Conservation (phyloP, 1,284 basidiomycete genomes). For the Peniophora sp. region DNA sequence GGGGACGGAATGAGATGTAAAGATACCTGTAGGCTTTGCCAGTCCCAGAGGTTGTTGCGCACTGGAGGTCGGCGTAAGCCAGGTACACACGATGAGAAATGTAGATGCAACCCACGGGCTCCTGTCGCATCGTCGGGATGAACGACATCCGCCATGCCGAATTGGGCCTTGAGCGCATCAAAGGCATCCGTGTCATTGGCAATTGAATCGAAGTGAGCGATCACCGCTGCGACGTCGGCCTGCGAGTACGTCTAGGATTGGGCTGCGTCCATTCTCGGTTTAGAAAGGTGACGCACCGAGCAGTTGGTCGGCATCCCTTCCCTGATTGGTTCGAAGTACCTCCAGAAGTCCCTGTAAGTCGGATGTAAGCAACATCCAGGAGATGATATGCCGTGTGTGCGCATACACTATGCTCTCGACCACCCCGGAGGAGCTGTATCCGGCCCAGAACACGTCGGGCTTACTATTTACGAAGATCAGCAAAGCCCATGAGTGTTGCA, state of each 20-base stretch:
- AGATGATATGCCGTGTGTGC: no score
- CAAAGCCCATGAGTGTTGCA: no score
- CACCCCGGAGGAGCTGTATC: slow-evolving; percentile 64
- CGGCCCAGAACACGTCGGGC: slow-evolving; percentile 58
- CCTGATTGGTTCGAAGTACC: slow-evolving; percentile 64
- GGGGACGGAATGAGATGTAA: slow-evolving; percentile 27
- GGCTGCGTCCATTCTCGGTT: no score
- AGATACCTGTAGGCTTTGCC: slow-evolving; percentile 54
- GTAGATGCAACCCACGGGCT: slow-evolving; percentile 30
- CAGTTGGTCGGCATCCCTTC: slow-evolving; percentile 67
- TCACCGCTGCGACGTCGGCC: slow-evolving; percentile 48
- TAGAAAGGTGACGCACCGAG: slow-evolving; percentile 26
- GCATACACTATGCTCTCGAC: slow-evolving; percentile 58
- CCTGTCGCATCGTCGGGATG: slow-evolving; percentile 63
- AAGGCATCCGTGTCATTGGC: slow-evolving; percentile 36
- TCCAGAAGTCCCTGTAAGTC: slow-evolving; percentile 49
- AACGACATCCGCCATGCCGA: slow-evolving; percentile 46
- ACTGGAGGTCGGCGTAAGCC: slow-evolving; percentile 25
- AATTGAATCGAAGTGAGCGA: slow-evolving; percentile 51
- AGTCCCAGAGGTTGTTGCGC: slow-evolving; percentile 45
- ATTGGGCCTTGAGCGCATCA: slow-evolving; percentile 42
- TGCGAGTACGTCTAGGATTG: no score
- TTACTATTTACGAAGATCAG: slow-evolving; percentile 31
- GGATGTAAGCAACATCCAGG: not conserved
- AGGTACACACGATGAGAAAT: slow-evolving; percentile 8